Base-by-base conservation (phyloP, 306 rosid species). In the Rosa chinensis region DNA sequence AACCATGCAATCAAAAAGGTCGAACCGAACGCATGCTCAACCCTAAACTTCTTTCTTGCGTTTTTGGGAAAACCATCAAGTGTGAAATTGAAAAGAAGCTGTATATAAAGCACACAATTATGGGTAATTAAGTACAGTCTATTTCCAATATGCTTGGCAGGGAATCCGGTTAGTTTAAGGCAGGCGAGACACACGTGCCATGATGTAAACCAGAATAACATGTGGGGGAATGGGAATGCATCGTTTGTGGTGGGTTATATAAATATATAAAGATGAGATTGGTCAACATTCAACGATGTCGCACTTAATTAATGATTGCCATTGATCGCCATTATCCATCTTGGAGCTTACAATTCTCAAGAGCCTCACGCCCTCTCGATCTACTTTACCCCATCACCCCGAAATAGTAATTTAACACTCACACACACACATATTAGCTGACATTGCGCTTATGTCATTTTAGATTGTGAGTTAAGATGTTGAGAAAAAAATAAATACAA, bases 171-270 rank as follows among this genome's bases (percentile, higher is more conserved):
- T 56, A 23, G 72, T 71, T 44, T 64, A 53, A 68, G 72, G 48
- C 77, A 44, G 70, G 45, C 76, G 83, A 85, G 81, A 53, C 49
- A 75, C 88, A 81, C 88, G 77, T 81, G 83, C 78, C 68, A 59
- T 81, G 82, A 52, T 23, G 18, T 35, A 5, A 55, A 73, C 59
- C 71, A 25, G 77, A 12, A 73, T 45, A 70, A 47, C 75, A 70
- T 70, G 75, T 67, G 49, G 49, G 72, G 49, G 77, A 21, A 45
- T 44, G 76, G 5, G 72, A 14, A 13, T 63, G 42, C 39, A 61
- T 25, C 21, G 66, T 43, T 2, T 43, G 8, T 43, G 47, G 47
- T 43, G 47, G 47, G 1, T 43, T 43, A n/a, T 53, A 53, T 53
- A 53, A 2, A 6, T 16, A 6, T 55, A 8, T 21, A 58, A 35